Evolutionary conservation across 2,329 filamentous ascomycete species (phyloP), one percentile per base, ranked within the genome.

Genomic region (Coniella lustricola): DNA sequence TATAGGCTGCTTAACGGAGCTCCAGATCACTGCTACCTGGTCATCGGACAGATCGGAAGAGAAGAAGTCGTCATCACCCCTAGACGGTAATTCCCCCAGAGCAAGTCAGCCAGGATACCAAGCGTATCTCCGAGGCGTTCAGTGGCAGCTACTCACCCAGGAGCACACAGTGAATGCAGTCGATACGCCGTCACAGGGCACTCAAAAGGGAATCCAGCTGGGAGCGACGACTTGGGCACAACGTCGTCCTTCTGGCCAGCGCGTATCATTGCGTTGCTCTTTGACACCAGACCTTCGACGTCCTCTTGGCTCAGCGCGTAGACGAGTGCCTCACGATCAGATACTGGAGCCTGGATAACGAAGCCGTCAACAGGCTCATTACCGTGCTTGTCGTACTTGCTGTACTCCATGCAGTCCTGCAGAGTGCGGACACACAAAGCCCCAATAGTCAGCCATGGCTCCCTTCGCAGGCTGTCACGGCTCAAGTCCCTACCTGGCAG

Each of bases 51-150:
- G 67, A 60, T 93, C 86, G 3, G 81, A 82, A n/a, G 85, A 90
- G 67, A 95, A 95, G 60, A 86, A 88, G 62, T 95, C 90, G 62
- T 96, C 90, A 50, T 87, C 84, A 9, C 84, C 85, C 4, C 81
- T 79, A 25, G 13, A 20, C 16, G 17, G 14, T 31, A 10, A 4
- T 3, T n/a, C 46, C 3, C 18, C 3, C 18, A 4, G 8, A 18
- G 36, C 22, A 44, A 21, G 17, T 44, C 25, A 29, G 25, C 25
- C 5, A 29, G 10, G 5, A 29, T 29, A 5, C 5, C 5, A 20
- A 32, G 16, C 8, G 31, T 14, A 13, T 12, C 17, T 29, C 17
- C 4, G 25, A 12, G 18, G 14, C 14, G n/a, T 34, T 17, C 16
- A 14, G 21, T 18, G 17, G 25, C 1, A 5, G 13, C 12, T n/a